Percentiles rank a stretch among this genome's conserved stretches.
Evolutionary conservation across 2,329 filamentous ascomycete species (phyloP).

Genomic region (Aspergillus sp.): DNA sequence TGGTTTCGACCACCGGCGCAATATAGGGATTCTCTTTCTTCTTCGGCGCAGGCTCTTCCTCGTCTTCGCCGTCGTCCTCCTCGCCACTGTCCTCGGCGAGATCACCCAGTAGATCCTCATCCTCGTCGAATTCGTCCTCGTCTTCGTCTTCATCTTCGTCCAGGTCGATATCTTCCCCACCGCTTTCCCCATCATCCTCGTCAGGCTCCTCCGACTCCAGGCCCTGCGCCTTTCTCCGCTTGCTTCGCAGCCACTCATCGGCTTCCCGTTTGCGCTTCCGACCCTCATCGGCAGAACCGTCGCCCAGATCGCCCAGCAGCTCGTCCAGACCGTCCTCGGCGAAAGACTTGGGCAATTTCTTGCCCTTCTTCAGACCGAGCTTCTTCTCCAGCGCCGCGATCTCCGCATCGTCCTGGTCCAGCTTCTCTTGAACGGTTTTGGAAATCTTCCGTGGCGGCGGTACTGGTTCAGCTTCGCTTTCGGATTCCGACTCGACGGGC

Average conservation of each 20-base stretch:
- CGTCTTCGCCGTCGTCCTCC: conserved; percentile 37
- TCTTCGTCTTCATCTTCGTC: conserved; percentile 25
- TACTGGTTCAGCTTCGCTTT: conserved; percentile 26
- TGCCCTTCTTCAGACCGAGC: conserved; percentile 76
- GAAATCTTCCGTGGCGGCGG: conserved; percentile 25
- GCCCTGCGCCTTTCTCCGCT: conserved; percentile 54
- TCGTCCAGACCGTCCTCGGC: conserved; percentile 81
- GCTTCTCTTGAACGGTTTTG: conserved; percentile 55
- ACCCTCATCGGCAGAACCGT: conserved; percentile 50
- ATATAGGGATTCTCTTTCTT: conserved; percentile 83
- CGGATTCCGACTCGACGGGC: conserved; percentile 24
- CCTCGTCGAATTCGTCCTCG: conserved; percentile 32
- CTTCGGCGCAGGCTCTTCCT: conserved; percentile 41
- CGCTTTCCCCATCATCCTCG: conserved; percentile 28
- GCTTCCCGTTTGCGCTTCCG: conserved; percentile 62
- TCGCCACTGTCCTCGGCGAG: conserved; percentile 27
- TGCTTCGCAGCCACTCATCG: conserved; percentile 59
- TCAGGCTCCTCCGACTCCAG: conserved; percentile 20
- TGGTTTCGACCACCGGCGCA: conserved; percentile 59
- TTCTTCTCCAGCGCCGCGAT: conserved; percentile 86
- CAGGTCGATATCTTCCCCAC: conserved; percentile 32
- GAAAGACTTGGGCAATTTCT: conserved; percentile 69
- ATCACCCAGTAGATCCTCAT: conserved; percentile 23
- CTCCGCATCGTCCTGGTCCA: conserved; percentile 81
- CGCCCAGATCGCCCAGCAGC: conserved; percentile 68